phyloP scores from a whole-genome alignment of 441 rosid species.

The Heliophila coronopifolia region DNA sequence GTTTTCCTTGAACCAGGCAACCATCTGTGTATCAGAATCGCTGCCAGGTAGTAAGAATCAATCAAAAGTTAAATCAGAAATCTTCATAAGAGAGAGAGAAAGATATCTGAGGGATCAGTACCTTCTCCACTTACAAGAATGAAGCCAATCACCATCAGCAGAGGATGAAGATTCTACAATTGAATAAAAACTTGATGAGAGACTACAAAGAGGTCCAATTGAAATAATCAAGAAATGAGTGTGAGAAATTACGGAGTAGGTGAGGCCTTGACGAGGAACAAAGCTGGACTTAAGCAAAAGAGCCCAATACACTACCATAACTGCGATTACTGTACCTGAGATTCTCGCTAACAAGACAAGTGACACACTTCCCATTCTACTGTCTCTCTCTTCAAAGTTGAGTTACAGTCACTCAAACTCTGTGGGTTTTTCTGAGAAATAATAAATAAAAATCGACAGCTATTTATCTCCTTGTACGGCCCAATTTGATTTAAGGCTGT shows the following conservation, averaged over 20 bases:
- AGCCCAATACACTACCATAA: conserved; percentile 59
- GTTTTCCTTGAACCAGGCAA: conserved; percentile 67
- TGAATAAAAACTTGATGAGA: neutral
- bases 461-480: conserved; percentile 4
- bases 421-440: no score
- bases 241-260: conserved; percentile 44
- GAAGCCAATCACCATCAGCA: conserved; percentile 89
- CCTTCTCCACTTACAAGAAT: conserved; percentile 92
- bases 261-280: conserved; percentile 39
- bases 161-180: conserved; percentile 65
- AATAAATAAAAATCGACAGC: no score
- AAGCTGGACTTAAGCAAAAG: no score
- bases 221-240: neutral
- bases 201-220: neutral
- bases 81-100: neutral
- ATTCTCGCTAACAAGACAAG: conserved; percentile 59
- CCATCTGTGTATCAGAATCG: conserved; percentile 83
- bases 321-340: conserved; percentile 48
- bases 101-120: conserved; percentile 11
- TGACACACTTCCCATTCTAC: conserved; percentile 26
- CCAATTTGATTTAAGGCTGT: conserved; percentile 17
- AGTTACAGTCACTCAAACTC: neutral
- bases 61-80: no score
- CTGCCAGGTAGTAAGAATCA: no score
- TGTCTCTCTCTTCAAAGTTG: conserved; percentile 7